Percentiles rank a stretch among this genome's conserved stretches.
phyloP scores from a whole-genome alignment of 179 eudicot species.

The Heliamphora pulchella region DNA sequence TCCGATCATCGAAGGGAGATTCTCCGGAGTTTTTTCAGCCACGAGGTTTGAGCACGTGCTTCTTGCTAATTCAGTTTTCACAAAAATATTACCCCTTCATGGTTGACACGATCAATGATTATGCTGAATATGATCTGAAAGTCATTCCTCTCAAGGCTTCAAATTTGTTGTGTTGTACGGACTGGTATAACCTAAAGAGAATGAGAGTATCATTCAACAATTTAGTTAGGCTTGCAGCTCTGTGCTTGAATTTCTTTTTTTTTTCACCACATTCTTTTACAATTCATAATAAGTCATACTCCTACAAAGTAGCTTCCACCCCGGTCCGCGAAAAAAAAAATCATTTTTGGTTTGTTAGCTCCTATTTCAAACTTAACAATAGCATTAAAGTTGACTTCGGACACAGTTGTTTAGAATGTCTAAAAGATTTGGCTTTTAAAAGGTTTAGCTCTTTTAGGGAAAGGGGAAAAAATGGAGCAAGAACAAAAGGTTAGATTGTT shows the following conservation, averaged over 20 bases:
- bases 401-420: too few relatives aligned
- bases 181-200: background rate
- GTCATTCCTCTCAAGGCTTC: background rate
- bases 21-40: background rate
- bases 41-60: background rate
- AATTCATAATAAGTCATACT: too few relatives aligned
- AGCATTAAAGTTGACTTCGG: too few relatives aligned
- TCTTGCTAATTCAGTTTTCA: background rate
- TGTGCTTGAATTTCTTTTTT: background rate
- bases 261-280: too few relatives aligned
- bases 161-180: background rate
- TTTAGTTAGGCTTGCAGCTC: background rate
- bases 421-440: too few relatives aligned
- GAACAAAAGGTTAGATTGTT: too few relatives aligned
- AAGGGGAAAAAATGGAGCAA: too few relatives aligned
- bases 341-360: too few relatives aligned
- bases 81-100: background rate
- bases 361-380: too few relatives aligned
- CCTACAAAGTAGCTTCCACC: too few relatives aligned
- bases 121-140: background rate
- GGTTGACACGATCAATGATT: background rate
- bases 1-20: background rate
- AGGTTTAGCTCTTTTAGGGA: too few relatives aligned
- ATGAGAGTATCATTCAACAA: background rate
- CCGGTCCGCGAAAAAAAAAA: too few relatives aligned